Evolutionary conservation across 345 rosid genomes (phyloP).

Genomic region (Physaria fendleri): DNA sequence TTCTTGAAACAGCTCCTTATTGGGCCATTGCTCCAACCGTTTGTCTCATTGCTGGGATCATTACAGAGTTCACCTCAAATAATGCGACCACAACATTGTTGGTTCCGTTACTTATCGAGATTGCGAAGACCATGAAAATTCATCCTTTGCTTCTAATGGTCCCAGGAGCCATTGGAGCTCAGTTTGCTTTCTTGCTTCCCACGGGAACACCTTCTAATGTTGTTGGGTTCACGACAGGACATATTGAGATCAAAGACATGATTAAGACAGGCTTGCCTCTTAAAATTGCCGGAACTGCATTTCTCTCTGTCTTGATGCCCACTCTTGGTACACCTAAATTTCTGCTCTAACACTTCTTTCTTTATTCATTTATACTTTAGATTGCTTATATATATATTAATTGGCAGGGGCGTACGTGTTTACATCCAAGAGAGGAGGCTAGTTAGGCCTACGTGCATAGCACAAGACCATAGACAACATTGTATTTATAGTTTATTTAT

Average conservation of each 20-base stretch:
- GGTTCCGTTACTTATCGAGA: constrained; percentile 65
- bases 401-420: constrained; percentile 69
- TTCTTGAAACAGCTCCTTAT: constrained; percentile 63
- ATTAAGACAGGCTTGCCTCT: constrained; percentile 67
- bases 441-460: background rate
- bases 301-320: constrained; percentile 70
- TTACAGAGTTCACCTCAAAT: constrained; percentile 86
- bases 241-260: constrained; percentile 70
- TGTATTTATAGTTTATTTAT: background rate
- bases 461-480: constrained; percentile 1
- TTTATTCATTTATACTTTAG: background rate
- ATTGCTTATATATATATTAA: background rate
- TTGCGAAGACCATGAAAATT: constrained; percentile 60
- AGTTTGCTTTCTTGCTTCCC: constrained; percentile 75
- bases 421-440: constrained; percentile 36
- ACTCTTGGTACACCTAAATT: constrained; percentile 42
- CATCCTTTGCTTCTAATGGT: constrained; percentile 75
- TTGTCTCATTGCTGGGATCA: constrained; percentile 49
- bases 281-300: constrained; percentile 48
- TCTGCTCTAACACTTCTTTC: background rate
- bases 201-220: constrained; percentile 75
- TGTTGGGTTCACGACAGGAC: constrained; percentile 85
- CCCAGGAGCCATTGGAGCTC: constrained; percentile 80
- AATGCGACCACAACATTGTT: constrained; percentile 70
- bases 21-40: constrained; percentile 65